Evolutionary conservation across 1,139 yeast genomes (phyloP).

Genomic region (Debaryomycetaceae sp.): DNA sequence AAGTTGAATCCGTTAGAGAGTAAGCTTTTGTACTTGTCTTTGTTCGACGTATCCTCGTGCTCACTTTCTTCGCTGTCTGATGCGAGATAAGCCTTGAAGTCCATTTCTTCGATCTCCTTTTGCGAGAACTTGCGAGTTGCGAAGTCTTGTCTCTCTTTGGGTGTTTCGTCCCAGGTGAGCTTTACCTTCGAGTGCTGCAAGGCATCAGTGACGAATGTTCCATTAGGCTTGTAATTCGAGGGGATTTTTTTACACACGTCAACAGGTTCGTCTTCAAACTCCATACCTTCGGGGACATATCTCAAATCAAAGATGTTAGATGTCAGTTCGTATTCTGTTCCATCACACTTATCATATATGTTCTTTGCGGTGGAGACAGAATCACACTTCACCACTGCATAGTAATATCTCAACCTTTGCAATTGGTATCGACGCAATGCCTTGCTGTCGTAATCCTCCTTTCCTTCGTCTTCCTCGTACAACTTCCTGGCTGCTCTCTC

Average conservation of each 20-base stretch:
- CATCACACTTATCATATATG: conserved; percentile 86
- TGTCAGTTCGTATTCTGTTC: conserved; percentile 93
- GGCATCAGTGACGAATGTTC: conserved; percentile 84
- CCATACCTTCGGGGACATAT: conserved; percentile 89
- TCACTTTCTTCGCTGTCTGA: conserved; percentile 66
- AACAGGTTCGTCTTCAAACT: conserved; percentile 69
- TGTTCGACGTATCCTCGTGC: conserved; percentile 39
- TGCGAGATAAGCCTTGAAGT: conserved; percentile 91
- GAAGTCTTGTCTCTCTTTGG: conserved; percentile 78
- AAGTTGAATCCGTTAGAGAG: conserved; percentile 46
- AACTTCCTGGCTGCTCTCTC: conserved; percentile 60
- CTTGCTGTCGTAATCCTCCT: conserved; percentile 68
- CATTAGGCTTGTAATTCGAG: conserved; percentile 72
- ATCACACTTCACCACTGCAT: conserved; percentile 90
- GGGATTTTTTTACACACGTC: conserved; percentile 76
- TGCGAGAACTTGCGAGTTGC: conserved; percentile 82
- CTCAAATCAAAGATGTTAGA: conserved; percentile 92
- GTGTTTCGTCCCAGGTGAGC: conserved; percentile 97
- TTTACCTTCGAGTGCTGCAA: conserved; percentile 91
- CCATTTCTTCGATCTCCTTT: conserved; percentile 93
- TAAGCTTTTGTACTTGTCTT: conserved; percentile 63
- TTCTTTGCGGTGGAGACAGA: conserved; percentile 64
- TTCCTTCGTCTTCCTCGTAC: conserved; percentile 69
- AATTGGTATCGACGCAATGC: conserved; percentile 77
- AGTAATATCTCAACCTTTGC: conserved; percentile 82